Evolutionary conservation across 169 alveolate species (phyloP), one percentile per base, ranked within the genome.

Genomic region (Ichthyophthirius multifiliis): DNA sequence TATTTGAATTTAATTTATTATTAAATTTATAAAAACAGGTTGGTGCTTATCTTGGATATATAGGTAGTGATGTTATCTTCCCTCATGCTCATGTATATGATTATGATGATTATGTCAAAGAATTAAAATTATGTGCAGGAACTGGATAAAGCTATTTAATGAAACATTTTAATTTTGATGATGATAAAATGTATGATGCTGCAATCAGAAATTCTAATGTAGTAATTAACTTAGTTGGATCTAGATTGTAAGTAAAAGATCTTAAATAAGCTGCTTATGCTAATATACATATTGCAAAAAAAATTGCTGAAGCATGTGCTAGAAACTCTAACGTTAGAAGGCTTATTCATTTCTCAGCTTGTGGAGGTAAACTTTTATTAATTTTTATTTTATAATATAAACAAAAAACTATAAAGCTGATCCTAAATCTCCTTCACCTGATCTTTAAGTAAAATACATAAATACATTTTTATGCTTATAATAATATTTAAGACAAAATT

Each of bases 331-430:
- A 82, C 47, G 87, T 85, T 31, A 62, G 65, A 1, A 82, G 91
- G 65, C 73, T 80, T 9, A 85, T 85, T 75, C 91, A 85, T 43
- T 85, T 85, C 79, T 74, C 85, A 20, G 88, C 87, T 27, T 74
- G 64, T 20, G 91, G 91, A 32, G 71, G 71, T 55, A 55, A 55
- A 20, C 23, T 46, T 4, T 20, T 13, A 0, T 5, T 46, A 46
- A 20, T 0, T 20, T 13, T 46, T 13, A 13, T 5, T 27, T 12
- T 23, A 2, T 27, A 55, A 27, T 3, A n/a, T n/a, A n/a, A n/a
- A n/a, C n/a, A n/a, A n/a, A n/a, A n/a, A n/a, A n/a, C n/a, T n/a
- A n/a, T n/a, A 27, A 1, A 55, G 87, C 88, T 46, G 83, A 64
- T 35, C 75, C 88, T 32, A 32, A 44, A 35, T 79, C 87, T 43